Evolutionary conservation across 768 basidiomycete species (phyloP).

Genomic region (Kwoniella europaea): DNA sequence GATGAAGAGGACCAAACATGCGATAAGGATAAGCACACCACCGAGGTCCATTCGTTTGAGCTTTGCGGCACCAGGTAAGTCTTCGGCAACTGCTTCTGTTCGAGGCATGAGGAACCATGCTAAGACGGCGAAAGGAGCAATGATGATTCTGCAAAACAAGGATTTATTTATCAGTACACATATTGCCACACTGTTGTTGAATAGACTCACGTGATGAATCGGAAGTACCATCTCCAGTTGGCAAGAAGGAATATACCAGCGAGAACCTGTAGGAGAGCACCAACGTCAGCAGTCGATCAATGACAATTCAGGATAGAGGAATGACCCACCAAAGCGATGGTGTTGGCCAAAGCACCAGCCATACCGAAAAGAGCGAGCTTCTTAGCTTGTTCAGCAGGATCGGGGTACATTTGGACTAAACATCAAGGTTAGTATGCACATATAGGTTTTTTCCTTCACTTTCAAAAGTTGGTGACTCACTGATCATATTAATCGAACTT

Average conservation of each 20-base stretch:
- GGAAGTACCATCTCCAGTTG: slow-evolving; percentile 56
- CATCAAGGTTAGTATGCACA: no score
- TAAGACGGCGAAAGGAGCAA: slow-evolving; percentile 41
- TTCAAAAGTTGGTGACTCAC: slow-evolving; percentile 11
- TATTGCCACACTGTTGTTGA: background rate
- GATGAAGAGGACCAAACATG: slow-evolving; percentile 50
- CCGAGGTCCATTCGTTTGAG: slow-evolving; percentile 53
- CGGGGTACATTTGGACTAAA: slow-evolving; percentile 49
- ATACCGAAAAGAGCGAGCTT: slow-evolving; percentile 54
- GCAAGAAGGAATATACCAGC: slow-evolving; percentile 54
- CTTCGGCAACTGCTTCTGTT: slow-evolving; percentile 48
- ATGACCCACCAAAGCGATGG: slow-evolving; percentile 37
- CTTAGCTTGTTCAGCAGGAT: slow-evolving; percentile 47
- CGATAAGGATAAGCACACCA: slow-evolving; percentile 47
- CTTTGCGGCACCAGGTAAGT: slow-evolving; percentile 43
- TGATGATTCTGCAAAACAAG: slow-evolving; percentile 25
- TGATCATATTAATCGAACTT: slow-evolving; percentile 51
- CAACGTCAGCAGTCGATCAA: background rate
- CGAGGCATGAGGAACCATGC: slow-evolving; percentile 53
- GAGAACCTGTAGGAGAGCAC: slow-evolving; percentile 26
- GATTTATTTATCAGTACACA: background rate
- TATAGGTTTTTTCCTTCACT: no score
- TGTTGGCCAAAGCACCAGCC: slow-evolving; percentile 50
- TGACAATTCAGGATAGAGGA: no score
- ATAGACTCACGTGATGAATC: slow-evolving; percentile 45